Conservation (phyloP, 345 rosid genomes). For the Sonneratia alba region DNA sequence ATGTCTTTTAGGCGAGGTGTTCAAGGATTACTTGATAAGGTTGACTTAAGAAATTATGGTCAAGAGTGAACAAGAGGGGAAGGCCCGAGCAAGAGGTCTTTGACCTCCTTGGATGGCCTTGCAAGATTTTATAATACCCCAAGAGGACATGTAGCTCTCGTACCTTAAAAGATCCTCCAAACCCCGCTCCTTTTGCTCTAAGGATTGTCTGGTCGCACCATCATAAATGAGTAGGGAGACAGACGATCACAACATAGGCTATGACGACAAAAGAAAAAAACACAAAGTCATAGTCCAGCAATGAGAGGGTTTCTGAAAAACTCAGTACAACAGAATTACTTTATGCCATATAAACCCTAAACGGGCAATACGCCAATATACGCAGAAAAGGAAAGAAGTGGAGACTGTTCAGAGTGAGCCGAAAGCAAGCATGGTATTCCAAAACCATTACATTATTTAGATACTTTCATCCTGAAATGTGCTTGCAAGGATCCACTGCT, state of each 20-base stretch:
- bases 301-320: neutral
- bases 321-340: neutral
- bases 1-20: too few relatives aligned
- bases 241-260: neutral
- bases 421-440: neutral
- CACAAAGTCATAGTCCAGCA: neutral
- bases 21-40: too few relatives aligned
- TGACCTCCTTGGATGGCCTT: too few relatives aligned
- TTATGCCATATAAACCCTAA: too few relatives aligned
- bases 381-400: neutral
- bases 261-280: neutral
- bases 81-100: too few relatives aligned
- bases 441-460: neutral
- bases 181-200: too few relatives aligned
- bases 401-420: neutral
- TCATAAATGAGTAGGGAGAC: neutral
- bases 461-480: neutral
- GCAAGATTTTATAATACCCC: too few relatives aligned
- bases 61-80: too few relatives aligned
- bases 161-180: too few relatives aligned
- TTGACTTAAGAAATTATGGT: too few relatives aligned
- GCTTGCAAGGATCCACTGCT: neutral
- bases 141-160: too few relatives aligned
- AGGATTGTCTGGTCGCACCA: too few relatives aligned
- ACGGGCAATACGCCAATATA: neutral